A percentile compares a stretch with the other conserved stretches of the same genome.
phyloP scores from a whole-genome alignment of 805 yeast genomes.

The Candida nitratophila region DNA sequence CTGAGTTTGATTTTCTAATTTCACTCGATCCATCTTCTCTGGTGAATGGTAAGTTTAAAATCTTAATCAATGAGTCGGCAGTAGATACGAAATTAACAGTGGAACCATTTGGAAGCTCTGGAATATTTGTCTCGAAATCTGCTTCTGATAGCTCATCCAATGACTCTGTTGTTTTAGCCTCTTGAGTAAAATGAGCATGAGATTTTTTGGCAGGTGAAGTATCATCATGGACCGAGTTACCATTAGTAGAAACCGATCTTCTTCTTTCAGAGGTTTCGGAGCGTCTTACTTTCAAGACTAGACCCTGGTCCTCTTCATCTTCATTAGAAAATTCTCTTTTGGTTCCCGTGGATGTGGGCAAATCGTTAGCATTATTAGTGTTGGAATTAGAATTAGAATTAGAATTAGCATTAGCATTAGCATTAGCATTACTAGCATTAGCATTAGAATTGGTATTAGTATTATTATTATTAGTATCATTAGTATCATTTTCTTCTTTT shows the following conservation, averaged over 20 bases:
- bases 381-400: no score
- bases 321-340: background rate
- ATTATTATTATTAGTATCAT: background rate
- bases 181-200: no score
- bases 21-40: conserved; percentile 10
- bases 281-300: conserved; percentile 1
- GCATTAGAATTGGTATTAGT: background rate
- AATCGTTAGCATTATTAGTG: no score
- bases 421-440: background rate
- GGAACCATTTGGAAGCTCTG: background rate
- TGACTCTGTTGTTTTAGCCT: background rate
- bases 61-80: conserved; percentile 11
- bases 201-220: no score
- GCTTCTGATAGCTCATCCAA: background rate
- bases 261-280: background rate
- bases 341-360: no score
- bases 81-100: conserved; percentile 10
- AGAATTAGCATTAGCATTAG: no score
- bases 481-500: background rate
- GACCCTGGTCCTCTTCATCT: conserved; percentile 5
- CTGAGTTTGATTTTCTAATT: conserved; percentile 15
- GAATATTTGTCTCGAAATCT: background rate
- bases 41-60: conserved; percentile 11
- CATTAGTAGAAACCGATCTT: background rate
- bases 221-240: no score